These are phyloP conservation scores for Mycosphaerella sp. DNA, from an alignment of 2,329 filamentous ascomycete species.

Conservation along the genomic window DNA sequence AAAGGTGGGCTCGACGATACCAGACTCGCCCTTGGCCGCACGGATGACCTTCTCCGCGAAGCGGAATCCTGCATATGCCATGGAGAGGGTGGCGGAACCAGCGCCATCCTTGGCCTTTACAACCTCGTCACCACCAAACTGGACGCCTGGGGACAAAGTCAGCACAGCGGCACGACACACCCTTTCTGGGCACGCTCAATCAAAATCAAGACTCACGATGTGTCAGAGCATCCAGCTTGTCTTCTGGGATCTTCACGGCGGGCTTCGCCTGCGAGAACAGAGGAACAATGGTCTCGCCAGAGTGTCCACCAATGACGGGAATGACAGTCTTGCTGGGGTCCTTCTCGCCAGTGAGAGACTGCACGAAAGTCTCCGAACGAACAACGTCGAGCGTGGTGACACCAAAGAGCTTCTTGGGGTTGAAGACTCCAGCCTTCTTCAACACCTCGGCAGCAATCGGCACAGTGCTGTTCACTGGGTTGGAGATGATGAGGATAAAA, in stretches of 20 bases:
- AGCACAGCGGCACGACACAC: slow-evolving; percentile 4
- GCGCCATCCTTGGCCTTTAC: slow-evolving; percentile 91
- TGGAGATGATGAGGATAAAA: slow-evolving; percentile 94
- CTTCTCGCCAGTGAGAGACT: slow-evolving; percentile 72
- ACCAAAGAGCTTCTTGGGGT: slow-evolving; percentile 93
- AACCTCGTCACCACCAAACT: slow-evolving; percentile 97
- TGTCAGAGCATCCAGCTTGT: slow-evolving; percentile 85
- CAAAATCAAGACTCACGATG: slow-evolving; percentile 56
- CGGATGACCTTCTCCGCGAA: slow-evolving; percentile 93
- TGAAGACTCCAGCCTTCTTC: slow-evolving; percentile 87
- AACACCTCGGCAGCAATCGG: slow-evolving; percentile 96
- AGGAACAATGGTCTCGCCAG: slow-evolving; percentile 94
- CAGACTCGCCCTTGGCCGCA: slow-evolving; percentile 81
- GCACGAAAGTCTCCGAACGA: slow-evolving; percentile 93
- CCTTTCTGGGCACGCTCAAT: background rate
- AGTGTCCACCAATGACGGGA: slow-evolving; percentile 94
- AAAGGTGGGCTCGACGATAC: slow-evolving; percentile 89
- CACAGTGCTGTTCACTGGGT: slow-evolving; percentile 98
- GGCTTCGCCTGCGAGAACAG: slow-evolving; percentile 90
- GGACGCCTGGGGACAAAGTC: slow-evolving; percentile 53
- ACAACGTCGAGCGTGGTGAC: slow-evolving; percentile 98
- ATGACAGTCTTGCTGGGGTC: slow-evolving; percentile 77
- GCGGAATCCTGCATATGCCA: slow-evolving; percentile 92
- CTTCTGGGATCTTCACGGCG: slow-evolving; percentile 69
- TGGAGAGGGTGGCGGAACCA: slow-evolving; percentile 85